These are phyloP conservation scores for Candida coquimbonensis DNA, from an alignment of 805 yeast species.

Conservation along the genomic window DNA sequence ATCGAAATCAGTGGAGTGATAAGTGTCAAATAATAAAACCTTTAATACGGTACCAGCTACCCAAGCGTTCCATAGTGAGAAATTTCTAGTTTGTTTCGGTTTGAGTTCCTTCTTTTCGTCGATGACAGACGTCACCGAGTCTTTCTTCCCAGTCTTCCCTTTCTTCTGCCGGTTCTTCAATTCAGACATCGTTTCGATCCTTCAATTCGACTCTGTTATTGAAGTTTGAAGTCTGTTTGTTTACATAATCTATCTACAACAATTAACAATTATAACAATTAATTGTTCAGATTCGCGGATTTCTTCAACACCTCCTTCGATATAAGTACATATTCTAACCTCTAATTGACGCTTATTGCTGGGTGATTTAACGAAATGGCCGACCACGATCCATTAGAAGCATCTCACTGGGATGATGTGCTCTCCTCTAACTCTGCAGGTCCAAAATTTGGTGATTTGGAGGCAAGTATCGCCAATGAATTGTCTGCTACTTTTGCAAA, in stretches of 20 bases:
- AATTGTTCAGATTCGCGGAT: not conserved
- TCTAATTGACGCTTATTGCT: not conserved
- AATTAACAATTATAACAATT: too few species aligned
- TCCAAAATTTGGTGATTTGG: not conserved
- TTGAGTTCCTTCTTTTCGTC: not conserved
- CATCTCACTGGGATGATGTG: constrained; percentile 57
- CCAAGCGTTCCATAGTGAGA: constrained; percentile 60
- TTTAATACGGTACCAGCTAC: constrained; percentile 55
- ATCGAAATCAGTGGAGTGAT: constrained; percentile 93
- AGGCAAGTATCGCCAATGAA: constrained; percentile 12
- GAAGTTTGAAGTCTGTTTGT: too few species aligned
- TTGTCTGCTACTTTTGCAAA: constrained; percentile 14
- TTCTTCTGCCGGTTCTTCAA: not conserved
- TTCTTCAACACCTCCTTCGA: not conserved
- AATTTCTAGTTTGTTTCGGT: constrained; percentile 21
- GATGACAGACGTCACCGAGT: not conserved
- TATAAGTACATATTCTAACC: not conserved
- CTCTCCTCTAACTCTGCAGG: constrained; percentile 30
- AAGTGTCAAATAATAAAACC: constrained; percentile 63
- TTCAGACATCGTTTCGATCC: not conserved
- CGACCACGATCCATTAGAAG: constrained; percentile 38
- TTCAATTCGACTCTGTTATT: too few species aligned
- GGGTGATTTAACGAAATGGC: not conserved
- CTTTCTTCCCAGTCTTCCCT: not conserved
- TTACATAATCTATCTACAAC: too few species aligned